phyloP scores from a whole-genome alignment of 495 filamentous ascomycete genomes.

The Hypoxylon trugodes region DNA sequence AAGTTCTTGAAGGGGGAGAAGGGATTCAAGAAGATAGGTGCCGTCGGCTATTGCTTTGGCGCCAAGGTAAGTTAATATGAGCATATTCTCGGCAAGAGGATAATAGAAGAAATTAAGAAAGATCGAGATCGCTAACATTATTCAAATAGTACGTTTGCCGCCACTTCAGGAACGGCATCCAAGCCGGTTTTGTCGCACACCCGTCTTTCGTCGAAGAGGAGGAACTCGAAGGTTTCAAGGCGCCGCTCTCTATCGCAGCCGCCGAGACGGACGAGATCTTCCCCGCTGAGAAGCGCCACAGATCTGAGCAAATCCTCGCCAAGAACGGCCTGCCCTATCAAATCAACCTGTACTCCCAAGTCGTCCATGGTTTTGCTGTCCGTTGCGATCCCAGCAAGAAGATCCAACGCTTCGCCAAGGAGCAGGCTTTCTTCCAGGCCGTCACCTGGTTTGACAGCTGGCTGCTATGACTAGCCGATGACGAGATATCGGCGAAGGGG shows the following conservation, averaged over 20 bases:
- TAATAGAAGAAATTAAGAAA: neutral
- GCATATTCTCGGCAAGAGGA: conserved; percentile 1
- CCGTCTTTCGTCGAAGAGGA: conserved; percentile 79
- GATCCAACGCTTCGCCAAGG: conserved; percentile 77
- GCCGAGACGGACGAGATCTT: conserved; percentile 84
- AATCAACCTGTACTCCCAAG: conserved; percentile 80
- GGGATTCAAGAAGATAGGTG: conserved; percentile 72
- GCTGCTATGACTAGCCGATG: conserved; percentile 48
- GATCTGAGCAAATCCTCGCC: conserved; percentile 62
- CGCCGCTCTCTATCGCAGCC: conserved; percentile 78
- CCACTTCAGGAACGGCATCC: conserved; percentile 58
- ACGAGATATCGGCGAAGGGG: neutral
- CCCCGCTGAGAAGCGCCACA: conserved; percentile 73
- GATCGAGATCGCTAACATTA: conserved; percentile 6
- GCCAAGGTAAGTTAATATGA: conserved; percentile 55
- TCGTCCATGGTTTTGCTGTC: conserved; percentile 83
- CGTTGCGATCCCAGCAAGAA: conserved; percentile 69
- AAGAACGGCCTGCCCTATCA: conserved; percentile 75
- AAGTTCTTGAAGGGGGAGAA: conserved; percentile 56
- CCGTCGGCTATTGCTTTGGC: conserved; percentile 84
- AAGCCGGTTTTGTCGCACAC: conserved; percentile 76
- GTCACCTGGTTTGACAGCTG: conserved; percentile 75
- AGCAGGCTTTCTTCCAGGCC: conserved; percentile 85
- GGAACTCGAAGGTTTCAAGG: conserved; percentile 74
- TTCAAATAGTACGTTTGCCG: conserved; percentile 53